Conservation (phyloP, 2,329 filamentous ascomycete species). For the Lachnellula hyalina region DNA sequence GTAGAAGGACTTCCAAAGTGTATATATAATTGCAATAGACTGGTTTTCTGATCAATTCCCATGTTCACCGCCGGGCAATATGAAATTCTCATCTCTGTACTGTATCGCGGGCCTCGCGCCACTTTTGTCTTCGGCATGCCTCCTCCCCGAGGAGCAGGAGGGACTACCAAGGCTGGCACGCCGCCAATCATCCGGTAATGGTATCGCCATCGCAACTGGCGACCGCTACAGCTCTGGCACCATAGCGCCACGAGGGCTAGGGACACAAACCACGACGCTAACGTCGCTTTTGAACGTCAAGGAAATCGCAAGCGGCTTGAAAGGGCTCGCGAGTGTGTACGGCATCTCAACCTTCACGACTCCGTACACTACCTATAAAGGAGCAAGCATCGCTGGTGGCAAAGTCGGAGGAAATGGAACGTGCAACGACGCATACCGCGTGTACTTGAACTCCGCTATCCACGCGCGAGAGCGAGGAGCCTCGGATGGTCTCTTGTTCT, state of each 20-base stretch:
- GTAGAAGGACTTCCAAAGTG: not conserved
- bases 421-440: constrained; percentile 39
- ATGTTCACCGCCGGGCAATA: constrained; percentile 4
- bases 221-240: constrained; percentile 39
- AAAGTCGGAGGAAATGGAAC: constrained; percentile 40
- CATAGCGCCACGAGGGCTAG: constrained; percentile 38
- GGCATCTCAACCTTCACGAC: constrained; percentile 36
- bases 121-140: constrained; percentile 27
- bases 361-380: constrained; percentile 40
- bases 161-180: constrained; percentile 12
- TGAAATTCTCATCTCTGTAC: constrained; percentile 19
- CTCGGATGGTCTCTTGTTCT: constrained; percentile 52
- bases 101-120: constrained; percentile 14
- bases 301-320: constrained; percentile 38
- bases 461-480: constrained; percentile 55
- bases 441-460: constrained; percentile 49
- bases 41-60: not conserved
- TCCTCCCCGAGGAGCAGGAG: constrained; percentile 35
- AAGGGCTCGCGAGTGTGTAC: constrained; percentile 37
- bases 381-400: constrained; percentile 35
- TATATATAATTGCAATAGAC: not conserved
- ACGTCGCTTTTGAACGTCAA: constrained; percentile 38
- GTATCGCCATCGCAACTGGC: constrained; percentile 37
- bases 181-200: constrained; percentile 14
- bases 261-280: constrained; percentile 34